Percentiles rank a stretch among this genome's conserved stretches.
Conservation (phyloP, 805 yeast species). For the Nakazawaea anatomiae region DNA sequence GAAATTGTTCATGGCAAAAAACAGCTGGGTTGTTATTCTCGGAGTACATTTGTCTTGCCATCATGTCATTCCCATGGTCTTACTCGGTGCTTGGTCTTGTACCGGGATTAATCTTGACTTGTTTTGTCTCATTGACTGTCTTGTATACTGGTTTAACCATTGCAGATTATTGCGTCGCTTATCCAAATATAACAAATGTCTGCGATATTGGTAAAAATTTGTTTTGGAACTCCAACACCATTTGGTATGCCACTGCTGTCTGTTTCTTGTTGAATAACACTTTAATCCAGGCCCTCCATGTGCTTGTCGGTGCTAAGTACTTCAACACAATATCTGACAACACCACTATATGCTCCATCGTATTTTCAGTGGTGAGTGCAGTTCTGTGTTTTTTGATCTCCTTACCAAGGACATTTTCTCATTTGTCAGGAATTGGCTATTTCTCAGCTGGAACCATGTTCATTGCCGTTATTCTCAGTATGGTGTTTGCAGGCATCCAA, state of each 20-base stretch:
- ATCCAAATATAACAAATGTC: constrained; percentile 45
- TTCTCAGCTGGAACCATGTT: constrained; percentile 55
- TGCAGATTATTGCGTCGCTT: constrained; percentile 46
- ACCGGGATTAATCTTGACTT: constrained; percentile 51
- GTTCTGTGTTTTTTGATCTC: constrained; percentile 45
- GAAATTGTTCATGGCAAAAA: constrained; percentile 51
- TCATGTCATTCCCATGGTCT: constrained; percentile 64
- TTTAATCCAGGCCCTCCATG: constrained; percentile 54
- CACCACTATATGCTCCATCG: constrained; percentile 46
- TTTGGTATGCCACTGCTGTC: constrained; percentile 52
- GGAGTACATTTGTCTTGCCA: constrained; percentile 57
- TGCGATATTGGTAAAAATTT: constrained; percentile 57
- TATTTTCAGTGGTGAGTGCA: constrained; percentile 42
- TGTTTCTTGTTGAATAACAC: constrained; percentile 51
- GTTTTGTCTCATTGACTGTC: constrained; percentile 42
- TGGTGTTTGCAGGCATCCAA: constrained; percentile 50
- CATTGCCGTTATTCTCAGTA: constrained; percentile 44
- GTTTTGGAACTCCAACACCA: constrained; percentile 43
- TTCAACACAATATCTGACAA: constrained; percentile 45
- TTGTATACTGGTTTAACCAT: constrained; percentile 52
- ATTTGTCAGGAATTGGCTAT: constrained; percentile 44
- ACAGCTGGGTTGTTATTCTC: constrained; percentile 56
- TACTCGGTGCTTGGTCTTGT: constrained; percentile 53
- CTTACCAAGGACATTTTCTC: constrained; percentile 51
- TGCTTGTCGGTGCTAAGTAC: constrained; percentile 53